Evolutionary conservation across 441 rosid species (phyloP), one percentile per base, ranked within the genome.

Genomic region (Populus hybrid): DNA sequence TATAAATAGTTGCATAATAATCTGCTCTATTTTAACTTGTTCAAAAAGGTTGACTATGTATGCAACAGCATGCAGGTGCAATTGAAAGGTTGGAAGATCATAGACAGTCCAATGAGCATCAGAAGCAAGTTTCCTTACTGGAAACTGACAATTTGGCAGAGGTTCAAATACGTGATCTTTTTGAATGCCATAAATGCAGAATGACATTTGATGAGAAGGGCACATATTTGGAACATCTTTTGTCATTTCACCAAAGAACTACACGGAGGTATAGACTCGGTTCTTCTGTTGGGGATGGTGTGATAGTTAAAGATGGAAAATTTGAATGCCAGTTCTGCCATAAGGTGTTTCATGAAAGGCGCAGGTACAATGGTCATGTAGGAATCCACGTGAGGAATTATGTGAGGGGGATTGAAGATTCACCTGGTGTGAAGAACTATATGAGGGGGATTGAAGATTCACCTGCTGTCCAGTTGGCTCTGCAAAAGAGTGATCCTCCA

Each of bases 311-410:
- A 79, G 91, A 90, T 77, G 94, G 93, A 35, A 92, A 92, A 79
- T 92, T 84, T 77, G 94, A 92, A 84, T 92, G 96, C 81, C 96
- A 90, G 80, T 90, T 92, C 77, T 90, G 94, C 84, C 93, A 90
- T 79, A 90, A 92, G 83, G 88, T 87, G 21, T 92, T 92, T 70
- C 84, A 88, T 26, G 96, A 92, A 80, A 87, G 94, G 81, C 93
- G 89, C 36, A 82, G 92, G 24, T 92, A 89, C 80, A 88, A 86
- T 84, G 91, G 93, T 68, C 94, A 92, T 83, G 92, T 90, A 8
- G 94, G 96, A 72, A 86, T 90, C 72, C 96, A 91, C 76, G 95
- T 90, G 72, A 89, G 92, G 83, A 89, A 89, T 82, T 90, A 85
- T 78, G 92, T 90, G 73, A 85, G 89, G 76, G 90, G 88, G 63